A percentile compares a stretch with the other conserved stretches of the same genome.
Conservation (phyloP, 441 rosid species). For the Codiaeum variegatum region DNA sequence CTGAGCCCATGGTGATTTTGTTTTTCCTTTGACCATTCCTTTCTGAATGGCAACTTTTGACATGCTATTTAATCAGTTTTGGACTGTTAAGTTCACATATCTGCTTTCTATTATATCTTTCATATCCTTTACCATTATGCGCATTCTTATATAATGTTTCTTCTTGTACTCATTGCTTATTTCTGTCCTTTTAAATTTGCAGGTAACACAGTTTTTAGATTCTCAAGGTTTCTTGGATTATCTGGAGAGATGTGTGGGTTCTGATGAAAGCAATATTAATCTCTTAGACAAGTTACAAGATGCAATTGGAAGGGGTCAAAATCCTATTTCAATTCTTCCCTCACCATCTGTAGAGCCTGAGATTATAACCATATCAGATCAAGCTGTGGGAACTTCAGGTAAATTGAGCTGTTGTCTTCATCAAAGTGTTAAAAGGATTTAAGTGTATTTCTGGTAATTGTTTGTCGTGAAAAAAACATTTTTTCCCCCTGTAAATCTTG, state of each 20-base stretch:
- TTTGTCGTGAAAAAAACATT: neutral
- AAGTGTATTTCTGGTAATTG: constrained; percentile 19
- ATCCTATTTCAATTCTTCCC: constrained; percentile 76
- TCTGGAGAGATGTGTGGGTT: constrained; percentile 74
- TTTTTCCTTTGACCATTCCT: constrained; percentile 11
- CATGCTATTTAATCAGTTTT: constrained; percentile 3
- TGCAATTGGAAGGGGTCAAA: constrained; percentile 96
- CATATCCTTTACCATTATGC: neutral
- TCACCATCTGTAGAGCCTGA: constrained; percentile 63
- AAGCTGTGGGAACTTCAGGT: constrained; percentile 77
- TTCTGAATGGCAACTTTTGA: neutral
- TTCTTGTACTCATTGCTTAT: neutral
- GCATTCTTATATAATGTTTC: constrained; percentile 1
- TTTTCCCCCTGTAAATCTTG: neutral
- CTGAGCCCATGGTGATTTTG: constrained; percentile 79
- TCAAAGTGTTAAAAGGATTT: neutral
- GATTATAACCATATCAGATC: constrained; percentile 85
- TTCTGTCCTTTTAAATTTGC: constrained; percentile 24
- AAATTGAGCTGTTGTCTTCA: constrained; percentile 22
- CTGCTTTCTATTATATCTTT: neutral
- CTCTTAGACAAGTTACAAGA: constrained; percentile 97
- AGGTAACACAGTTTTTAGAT: constrained; percentile 82
- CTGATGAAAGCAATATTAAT: constrained; percentile 68
- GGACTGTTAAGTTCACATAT: constrained; percentile 30
- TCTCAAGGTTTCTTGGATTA: constrained; percentile 93